phyloP scores from a whole-genome alignment of 2,329 filamentous ascomycete species.

The Immersiporthe knoxdaviesiana region DNA sequence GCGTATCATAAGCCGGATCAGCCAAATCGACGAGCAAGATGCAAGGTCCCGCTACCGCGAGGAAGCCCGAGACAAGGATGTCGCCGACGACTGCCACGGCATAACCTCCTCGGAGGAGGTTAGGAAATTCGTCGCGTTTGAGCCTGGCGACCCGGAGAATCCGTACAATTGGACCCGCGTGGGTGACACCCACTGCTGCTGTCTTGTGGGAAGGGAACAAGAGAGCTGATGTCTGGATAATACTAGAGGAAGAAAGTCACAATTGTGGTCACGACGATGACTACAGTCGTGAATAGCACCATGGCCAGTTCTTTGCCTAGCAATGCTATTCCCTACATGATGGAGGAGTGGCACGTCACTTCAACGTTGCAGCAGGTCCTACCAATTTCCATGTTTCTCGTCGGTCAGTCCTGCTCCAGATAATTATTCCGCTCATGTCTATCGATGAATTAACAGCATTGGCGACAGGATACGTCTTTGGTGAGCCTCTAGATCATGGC shows the following conservation, averaged over 20 bases:
- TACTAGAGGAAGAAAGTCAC: constrained; percentile 58
- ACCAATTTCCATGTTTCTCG: constrained; percentile 65
- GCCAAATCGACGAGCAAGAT: constrained; percentile 45
- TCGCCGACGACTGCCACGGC: constrained; percentile 32
- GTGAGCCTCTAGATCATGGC: constrained; percentile 33
- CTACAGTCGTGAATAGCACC: constrained; percentile 68
- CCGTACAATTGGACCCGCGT: constrained; percentile 56
- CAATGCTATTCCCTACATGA: constrained; percentile 63
- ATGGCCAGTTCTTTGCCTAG: constrained; percentile 68
- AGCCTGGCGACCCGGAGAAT: constrained; percentile 53
- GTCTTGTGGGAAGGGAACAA: background rate
- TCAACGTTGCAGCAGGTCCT: constrained; percentile 51
- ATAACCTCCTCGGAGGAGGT: constrained; percentile 37
- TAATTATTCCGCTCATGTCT: background rate
- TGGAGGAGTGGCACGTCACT: constrained; percentile 59
- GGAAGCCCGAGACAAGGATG: constrained; percentile 45
- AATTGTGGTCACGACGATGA: constrained; percentile 58
- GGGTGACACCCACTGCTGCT: constrained; percentile 14
- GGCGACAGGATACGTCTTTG: constrained; percentile 58
- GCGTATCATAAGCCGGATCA: constrained; percentile 30
- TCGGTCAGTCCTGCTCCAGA: constrained; percentile 42
- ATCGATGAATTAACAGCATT: background rate
- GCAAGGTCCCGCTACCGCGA: constrained; percentile 45
- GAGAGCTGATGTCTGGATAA: constrained; percentile 25
- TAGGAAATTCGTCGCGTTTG: constrained; percentile 49